Percentiles rank a stretch among this genome's conserved stretches.
Evolutionary conservation across 176 grass and related monocot genomes (phyloP).

Genomic region (Aegilops bicornis): DNA sequence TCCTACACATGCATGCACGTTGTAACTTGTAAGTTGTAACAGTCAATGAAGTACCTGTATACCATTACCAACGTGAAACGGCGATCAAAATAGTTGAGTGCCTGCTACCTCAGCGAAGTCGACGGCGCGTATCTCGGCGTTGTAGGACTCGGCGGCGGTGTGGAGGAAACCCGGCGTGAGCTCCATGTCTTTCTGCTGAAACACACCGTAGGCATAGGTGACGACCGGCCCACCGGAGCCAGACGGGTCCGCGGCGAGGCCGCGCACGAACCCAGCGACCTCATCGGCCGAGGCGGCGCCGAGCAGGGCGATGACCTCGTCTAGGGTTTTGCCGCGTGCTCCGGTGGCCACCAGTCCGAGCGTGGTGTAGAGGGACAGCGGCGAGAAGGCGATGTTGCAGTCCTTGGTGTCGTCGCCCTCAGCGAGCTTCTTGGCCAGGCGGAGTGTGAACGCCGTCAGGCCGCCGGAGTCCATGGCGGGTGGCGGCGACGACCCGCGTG

Average conservation of each 20-base stretch:
- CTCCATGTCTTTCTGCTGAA: not conserved
- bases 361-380: constrained; percentile 29
- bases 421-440: not conserved
- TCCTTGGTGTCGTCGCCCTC: too few species aligned
- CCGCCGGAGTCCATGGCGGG: not conserved
- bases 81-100: too few species aligned
- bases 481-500: not conserved
- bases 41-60: too few species aligned
- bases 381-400: constrained; percentile 37
- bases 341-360: not conserved
- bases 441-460: not conserved
- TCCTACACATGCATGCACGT: too few species aligned
- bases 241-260: not conserved
- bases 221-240: not conserved
- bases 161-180: constrained; percentile 13
- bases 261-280: not conserved
- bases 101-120: too few species aligned
- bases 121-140: too few species aligned
- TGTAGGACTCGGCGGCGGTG: not conserved
- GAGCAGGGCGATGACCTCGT: constrained; percentile 19
- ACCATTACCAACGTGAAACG: too few species aligned
- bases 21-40: too few species aligned
- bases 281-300: not conserved
- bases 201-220: constrained; percentile 10
- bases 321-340: not conserved